phyloP scores from a whole-genome alignment of 345 rosid species.

The Toxicodendron radicans region DNA sequence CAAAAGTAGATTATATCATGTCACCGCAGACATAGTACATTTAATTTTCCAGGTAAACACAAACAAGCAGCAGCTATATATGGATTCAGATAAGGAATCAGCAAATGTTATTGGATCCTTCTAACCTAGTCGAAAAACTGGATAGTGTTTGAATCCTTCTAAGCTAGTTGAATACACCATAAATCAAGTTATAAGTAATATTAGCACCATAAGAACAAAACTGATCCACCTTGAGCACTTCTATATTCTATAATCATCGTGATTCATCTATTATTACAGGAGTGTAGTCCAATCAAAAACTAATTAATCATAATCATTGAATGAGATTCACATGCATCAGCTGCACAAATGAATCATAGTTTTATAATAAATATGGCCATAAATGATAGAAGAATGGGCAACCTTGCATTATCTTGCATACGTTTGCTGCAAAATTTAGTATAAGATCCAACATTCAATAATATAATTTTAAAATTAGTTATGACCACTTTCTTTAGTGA shows the following conservation, averaged over 20 bases:
- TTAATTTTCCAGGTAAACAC: too few relatives aligned
- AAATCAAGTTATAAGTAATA: background rate
- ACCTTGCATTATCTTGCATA: too few relatives aligned
- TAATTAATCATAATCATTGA: background rate
- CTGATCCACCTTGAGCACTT: constrained; percentile 11
- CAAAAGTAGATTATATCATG: background rate
- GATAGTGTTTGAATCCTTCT: background rate
- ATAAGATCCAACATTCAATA: too few relatives aligned
- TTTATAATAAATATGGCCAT: too few relatives aligned
- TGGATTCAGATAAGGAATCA: too few relatives aligned
- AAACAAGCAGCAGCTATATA: too few relatives aligned
- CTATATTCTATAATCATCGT: background rate
- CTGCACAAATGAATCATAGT: background rate
- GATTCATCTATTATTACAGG: background rate
- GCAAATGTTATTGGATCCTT: too few relatives aligned
- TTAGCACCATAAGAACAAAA: background rate
- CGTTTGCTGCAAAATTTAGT: too few relatives aligned
- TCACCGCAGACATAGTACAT: background rate
- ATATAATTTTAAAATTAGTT: too few relatives aligned
- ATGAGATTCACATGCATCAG: background rate
- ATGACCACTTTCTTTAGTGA: too few relatives aligned
- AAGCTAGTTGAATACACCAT: background rate
- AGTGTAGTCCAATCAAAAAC: background rate
- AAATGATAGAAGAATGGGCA: too few relatives aligned
- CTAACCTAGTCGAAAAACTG: too few relatives aligned